A percentile compares a stretch with the other conserved stretches of the same genome.
phyloP scores from a whole-genome alignment of 768 basidiomycete species.

The Hydnum rufescens region DNA sequence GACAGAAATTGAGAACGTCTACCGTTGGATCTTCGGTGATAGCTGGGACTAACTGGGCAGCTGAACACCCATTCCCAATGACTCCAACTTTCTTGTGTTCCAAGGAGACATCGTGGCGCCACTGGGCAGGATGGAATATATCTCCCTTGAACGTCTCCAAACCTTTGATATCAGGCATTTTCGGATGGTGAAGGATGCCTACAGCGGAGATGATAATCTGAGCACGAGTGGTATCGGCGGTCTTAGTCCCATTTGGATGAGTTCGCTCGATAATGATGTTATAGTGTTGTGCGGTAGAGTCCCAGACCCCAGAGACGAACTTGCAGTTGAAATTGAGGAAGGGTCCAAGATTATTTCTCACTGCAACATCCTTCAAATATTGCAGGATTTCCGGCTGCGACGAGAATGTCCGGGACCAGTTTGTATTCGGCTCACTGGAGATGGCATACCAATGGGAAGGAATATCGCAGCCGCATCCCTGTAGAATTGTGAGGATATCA shows the following conservation, averaged over 20 bases:
- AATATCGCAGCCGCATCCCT: not conserved
- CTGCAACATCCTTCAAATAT: slow-evolving; percentile 31
- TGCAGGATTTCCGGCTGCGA: slow-evolving; percentile 30
- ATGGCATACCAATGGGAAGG: slow-evolving; percentile 30
- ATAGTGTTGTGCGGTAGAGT: slow-evolving; percentile 24
- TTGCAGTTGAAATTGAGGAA: slow-evolving; percentile 26
- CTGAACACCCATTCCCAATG: slow-evolving; percentile 44
- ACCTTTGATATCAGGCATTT: not conserved
- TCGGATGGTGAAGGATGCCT: slow-evolving; percentile 22
- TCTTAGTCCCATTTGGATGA: slow-evolving; percentile 21
- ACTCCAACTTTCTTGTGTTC: slow-evolving; percentile 36
- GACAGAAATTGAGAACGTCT: slow-evolving; percentile 28
- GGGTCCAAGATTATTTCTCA: slow-evolving; percentile 25
- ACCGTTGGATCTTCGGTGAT: slow-evolving; percentile 13
- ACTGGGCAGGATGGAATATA: slow-evolving; percentile 34
- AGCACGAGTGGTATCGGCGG: slow-evolving; percentile 27
- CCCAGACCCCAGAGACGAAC: slow-evolving; percentile 29
- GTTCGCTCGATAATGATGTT: slow-evolving; percentile 22
- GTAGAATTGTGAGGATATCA: not conserved
- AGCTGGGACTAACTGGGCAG: slow-evolving; percentile 28
- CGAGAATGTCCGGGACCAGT: slow-evolving; percentile 30
- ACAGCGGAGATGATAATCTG: slow-evolving; percentile 17
- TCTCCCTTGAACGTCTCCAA: slow-evolving; percentile 28
- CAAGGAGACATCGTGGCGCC: slow-evolving; percentile 35
- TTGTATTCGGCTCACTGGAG: slow-evolving; percentile 32